A percentile compares a stretch with the other conserved stretches of the same genome.
Conservation (phyloP, 208 protist genomes). For the Zelonia costaricensis region DNA sequence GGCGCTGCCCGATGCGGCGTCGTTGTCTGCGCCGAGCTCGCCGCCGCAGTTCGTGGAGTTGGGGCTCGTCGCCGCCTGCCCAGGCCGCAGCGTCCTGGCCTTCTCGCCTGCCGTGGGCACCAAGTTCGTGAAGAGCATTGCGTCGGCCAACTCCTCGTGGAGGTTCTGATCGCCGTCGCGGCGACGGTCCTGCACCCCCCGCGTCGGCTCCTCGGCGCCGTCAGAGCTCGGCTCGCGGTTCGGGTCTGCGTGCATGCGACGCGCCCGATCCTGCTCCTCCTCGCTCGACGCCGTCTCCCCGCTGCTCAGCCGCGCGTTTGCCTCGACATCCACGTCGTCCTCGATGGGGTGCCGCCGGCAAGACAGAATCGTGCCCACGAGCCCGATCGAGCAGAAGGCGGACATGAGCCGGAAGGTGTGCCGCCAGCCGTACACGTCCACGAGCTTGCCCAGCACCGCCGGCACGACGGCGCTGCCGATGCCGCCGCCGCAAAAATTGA, state of each 20-base stretch:
- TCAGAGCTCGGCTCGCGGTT: not conserved
- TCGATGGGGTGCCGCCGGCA: constrained; percentile 50
- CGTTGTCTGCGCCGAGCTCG: not conserved
- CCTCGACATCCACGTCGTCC: constrained; percentile 23
- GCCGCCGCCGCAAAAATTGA: constrained; percentile 79
- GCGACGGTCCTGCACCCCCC: too few species aligned
- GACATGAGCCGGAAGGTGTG: constrained; percentile 83
- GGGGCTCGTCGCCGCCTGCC: not conserved
- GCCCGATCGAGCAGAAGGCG: constrained; percentile 69
- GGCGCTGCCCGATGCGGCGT: not conserved
- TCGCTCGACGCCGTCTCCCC: not conserved
- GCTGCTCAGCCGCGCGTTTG: not conserved
- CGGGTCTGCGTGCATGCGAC: too few species aligned
- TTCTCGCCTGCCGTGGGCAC: not conserved
- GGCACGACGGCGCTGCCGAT: constrained; percentile 74
- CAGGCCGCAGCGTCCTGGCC: not conserved
- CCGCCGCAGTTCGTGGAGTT: not conserved
- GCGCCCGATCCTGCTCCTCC: too few species aligned
- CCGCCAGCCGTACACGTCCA: constrained; percentile 78
- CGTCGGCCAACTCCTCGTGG: not conserved
- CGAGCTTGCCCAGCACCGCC: constrained; percentile 58
- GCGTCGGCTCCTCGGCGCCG: too few species aligned
- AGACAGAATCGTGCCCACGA: constrained; percentile 67
- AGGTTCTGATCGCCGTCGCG: not conserved
- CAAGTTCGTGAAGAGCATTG: not conserved